Conservation (phyloP, 148 eudicot genomes). For the Rhododendron mucronatum region DNA sequence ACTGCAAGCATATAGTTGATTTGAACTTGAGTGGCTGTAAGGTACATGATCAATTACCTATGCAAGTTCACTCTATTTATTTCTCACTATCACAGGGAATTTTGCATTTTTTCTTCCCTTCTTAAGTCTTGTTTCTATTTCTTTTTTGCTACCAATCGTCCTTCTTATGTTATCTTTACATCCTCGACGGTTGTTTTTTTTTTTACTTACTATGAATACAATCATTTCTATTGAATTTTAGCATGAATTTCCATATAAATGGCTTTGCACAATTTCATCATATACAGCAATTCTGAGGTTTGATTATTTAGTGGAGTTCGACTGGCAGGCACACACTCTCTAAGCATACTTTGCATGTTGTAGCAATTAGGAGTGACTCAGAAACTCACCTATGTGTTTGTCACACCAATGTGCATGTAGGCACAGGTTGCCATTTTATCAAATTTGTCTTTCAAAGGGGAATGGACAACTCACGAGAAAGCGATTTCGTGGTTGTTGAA, state of each 20-base stretch:
- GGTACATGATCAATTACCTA: slow-evolving; percentile 34
- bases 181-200: neutral
- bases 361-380: neutral
- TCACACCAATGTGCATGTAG: neutral
- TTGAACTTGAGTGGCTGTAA: slow-evolving; percentile 97
- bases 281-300: neutral
- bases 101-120: neutral
- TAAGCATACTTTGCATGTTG: neutral
- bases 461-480: neutral
- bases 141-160: neutral
- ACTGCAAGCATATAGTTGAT: slow-evolving; percentile 62
- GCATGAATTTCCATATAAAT: neutral
- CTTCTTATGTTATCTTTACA: neutral
- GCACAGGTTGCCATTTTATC: neutral
- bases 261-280: neutral
- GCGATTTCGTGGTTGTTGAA: neutral
- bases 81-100: neutral
- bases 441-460: neutral
- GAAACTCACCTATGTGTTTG: neutral
- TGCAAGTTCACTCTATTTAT: neutral
- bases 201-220: neutral
- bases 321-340: neutral
- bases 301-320: neutral
- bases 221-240: neutral
- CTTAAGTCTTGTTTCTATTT: neutral